These are phyloP conservation scores for Metschnikowia gruessii DNA, from an alignment of 805 yeast species.

Conservation along the genomic window DNA sequence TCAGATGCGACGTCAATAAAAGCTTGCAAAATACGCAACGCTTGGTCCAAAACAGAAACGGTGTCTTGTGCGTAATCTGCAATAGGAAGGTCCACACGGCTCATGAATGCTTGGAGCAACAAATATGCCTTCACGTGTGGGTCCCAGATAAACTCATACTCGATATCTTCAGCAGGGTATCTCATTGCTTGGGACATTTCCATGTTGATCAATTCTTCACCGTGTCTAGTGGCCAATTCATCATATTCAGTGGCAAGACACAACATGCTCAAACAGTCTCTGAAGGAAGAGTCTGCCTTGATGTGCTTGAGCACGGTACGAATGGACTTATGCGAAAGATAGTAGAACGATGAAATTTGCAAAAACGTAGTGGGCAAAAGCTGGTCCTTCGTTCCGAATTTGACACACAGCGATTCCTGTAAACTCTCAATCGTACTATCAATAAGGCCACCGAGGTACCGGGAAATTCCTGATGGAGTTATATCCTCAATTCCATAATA, in stretches of 20 bases:
- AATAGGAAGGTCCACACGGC: slow-evolving; percentile 76
- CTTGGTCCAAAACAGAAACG: slow-evolving; percentile 87
- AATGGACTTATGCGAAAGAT: slow-evolving; percentile 86
- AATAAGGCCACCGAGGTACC: slow-evolving; percentile 60
- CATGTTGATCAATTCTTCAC: slow-evolving; percentile 71
- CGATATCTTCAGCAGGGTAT: slow-evolving; percentile 53
- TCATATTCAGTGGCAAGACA: slow-evolving; percentile 77
- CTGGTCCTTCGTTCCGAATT: slow-evolving; percentile 44
- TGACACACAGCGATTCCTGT: slow-evolving; percentile 69
- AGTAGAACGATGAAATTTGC: slow-evolving; percentile 85
- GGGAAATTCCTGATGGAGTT: slow-evolving; percentile 52
- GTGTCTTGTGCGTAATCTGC: slow-evolving; percentile 96
- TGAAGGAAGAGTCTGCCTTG: slow-evolving; percentile 33
- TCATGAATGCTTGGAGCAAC: slow-evolving; percentile 69
- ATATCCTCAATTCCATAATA: slow-evolving; percentile 70
- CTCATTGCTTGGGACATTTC: slow-evolving; percentile 58
- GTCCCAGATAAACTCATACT: slow-evolving; percentile 73
- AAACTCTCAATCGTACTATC: slow-evolving; percentile 67
- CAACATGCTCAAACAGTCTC: slow-evolving; percentile 59
- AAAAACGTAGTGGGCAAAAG: slow-evolving; percentile 74
- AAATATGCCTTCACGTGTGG: slow-evolving; percentile 80
- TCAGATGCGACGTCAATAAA: slow-evolving; percentile 88
- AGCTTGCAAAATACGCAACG: slow-evolving; percentile 91
- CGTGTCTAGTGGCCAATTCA: slow-evolving; percentile 87
- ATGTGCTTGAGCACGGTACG: slow-evolving; percentile 39